phyloP scores from a whole-genome alignment of 2,329 filamentous ascomycete genomes.

The Lasiodiplodia citricola region DNA sequence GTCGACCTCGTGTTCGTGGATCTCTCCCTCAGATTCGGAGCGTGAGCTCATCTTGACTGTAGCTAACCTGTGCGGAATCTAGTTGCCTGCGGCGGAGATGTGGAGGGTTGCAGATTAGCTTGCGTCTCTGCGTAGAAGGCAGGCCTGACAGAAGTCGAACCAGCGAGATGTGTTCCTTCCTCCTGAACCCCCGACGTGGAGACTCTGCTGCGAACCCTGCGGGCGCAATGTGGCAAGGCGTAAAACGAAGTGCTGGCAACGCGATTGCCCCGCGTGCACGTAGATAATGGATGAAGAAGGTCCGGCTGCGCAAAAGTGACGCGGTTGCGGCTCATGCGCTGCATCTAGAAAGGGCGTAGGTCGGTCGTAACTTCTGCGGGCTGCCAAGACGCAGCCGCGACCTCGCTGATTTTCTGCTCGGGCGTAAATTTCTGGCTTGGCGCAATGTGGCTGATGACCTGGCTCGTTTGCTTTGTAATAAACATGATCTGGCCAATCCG shows the following conservation, averaged over 20 bases:
- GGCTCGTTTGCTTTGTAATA: neutral
- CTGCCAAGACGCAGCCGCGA: too few species aligned
- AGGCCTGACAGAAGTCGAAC: conserved; percentile 28
- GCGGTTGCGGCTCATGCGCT: conserved; percentile 1
- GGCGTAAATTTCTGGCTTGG: neutral
- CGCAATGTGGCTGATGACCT: neutral
- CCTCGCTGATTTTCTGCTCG: too few species aligned
- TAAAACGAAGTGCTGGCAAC: neutral
- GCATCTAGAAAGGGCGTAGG: neutral
- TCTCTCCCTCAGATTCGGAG: conserved; percentile 83
- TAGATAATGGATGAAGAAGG: neutral
- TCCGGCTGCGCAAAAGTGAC: conserved; percentile 7
- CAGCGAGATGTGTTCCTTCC: conserved; percentile 21
- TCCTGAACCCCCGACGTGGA: conserved; percentile 17
- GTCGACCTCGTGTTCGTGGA: conserved; percentile 65
- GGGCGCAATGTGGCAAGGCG: neutral
- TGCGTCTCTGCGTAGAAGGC: conserved; percentile 21
- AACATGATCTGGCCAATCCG: neutral
- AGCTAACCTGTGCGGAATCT: neutral
- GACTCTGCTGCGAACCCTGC: neutral
- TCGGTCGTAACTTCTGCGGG: neutral
- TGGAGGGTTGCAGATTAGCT: conserved; percentile 22
- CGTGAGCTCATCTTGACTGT: conserved; percentile 49
- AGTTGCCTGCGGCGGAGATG: conserved; percentile 6
- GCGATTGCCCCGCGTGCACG: conserved; percentile 1